A percentile compares a stretch with the other conserved stretches of the same genome.
These are phyloP conservation scores for Fusarium hainanense DNA, from an alignment of 2,329 filamentous ascomycete species.

Conservation along the genomic window DNA sequence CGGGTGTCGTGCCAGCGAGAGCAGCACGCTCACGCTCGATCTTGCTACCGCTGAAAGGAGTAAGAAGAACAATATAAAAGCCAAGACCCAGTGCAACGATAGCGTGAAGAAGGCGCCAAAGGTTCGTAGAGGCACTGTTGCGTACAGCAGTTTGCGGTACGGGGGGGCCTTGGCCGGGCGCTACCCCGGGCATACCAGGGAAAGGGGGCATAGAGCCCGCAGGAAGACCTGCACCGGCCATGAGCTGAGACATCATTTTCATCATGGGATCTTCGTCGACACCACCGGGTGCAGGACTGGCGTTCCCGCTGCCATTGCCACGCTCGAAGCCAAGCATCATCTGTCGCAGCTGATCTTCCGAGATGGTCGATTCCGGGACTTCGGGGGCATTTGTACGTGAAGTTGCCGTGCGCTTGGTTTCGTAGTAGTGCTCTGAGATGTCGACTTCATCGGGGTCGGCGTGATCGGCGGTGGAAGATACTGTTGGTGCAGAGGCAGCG, in stretches of 20 bases:
- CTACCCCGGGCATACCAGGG: slow-evolving; percentile 52
- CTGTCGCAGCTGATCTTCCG: slow-evolving; percentile 71
- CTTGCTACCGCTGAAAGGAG: slow-evolving; percentile 75
- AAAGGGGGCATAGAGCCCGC: slow-evolving; percentile 50
- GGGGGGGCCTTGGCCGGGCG: slow-evolving; percentile 47
- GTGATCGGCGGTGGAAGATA: slow-evolving; percentile 51
- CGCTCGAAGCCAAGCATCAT: slow-evolving; percentile 70
- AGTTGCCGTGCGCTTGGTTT: slow-evolving; percentile 57
- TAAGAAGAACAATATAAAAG: slow-evolving; percentile 74
- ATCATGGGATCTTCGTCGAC: slow-evolving; percentile 56
- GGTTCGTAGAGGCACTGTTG: slow-evolving; percentile 54
- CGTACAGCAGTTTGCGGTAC: slow-evolving; percentile 46
- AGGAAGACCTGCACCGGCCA: slow-evolving; percentile 56
- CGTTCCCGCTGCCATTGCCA: slow-evolving; percentile 37
- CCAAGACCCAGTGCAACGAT: slow-evolving; percentile 76
- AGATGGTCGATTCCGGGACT: slow-evolving; percentile 52
- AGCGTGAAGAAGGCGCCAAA: slow-evolving; percentile 81
- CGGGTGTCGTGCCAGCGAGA: slow-evolving; percentile 42
- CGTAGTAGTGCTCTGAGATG: slow-evolving; percentile 79
- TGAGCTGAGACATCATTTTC: slow-evolving; percentile 81
- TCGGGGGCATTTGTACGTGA: slow-evolving; percentile 46
- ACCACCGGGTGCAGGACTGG: slow-evolving; percentile 40
- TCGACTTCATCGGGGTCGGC: slow-evolving; percentile 81
- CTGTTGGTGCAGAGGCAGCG: slow-evolving; percentile 46
- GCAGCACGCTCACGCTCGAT: slow-evolving; percentile 64